Evolutionary conservation across 371 early-diverging fungal genomes (phyloP), one percentile per base, ranked within the genome.

Genomic region (Apophysomyces ossiformis): DNA sequence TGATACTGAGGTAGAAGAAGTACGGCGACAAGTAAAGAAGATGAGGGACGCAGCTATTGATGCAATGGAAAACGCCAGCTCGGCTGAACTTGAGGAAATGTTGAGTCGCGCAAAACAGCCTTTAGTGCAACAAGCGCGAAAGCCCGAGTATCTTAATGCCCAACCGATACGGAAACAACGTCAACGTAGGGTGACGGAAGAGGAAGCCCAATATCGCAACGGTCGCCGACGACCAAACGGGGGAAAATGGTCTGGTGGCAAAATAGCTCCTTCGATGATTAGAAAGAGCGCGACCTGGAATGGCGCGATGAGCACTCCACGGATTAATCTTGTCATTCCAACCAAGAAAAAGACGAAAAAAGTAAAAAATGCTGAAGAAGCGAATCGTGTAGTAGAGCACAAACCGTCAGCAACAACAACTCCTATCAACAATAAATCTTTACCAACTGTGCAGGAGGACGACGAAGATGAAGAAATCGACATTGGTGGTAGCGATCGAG

Each of bases 381-480:
- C 6, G 16, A 64, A 71, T 56, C 61, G 64, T 4, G 67, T 67
- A 3, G 68, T 65, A 13, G 65, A 67, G 38, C 71, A 71, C 63
- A 64, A 61, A 45, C 37, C 68, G 32, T 2, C 68, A n/a, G 5
- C 65, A 1, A 58, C 37, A 15, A 39, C 59, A 18, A 44, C 58
- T 9, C 26, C 58, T 41, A 16, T 58, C 63, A 7, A 54, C 16
- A 36, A 16, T 21, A 44, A 62, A 61, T 18, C 61, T 63, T 45
- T 47, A 15, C 44, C 70, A 11, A 67, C 67, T 11, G 66, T 73
- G 36, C 57, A 65, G 56, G 85, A 84, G n/a, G 77, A 82, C 18
- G 86, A 87, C 21, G 86, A 85, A 39, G 87, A 87, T 60, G 87
- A 87, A 66, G 87, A 87, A 54, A 85, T 87, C 72, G 86, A 85